Conservation (phyloP, 2,329 filamentous ascomycete species). For the Rhynchosporium graminicola region DNA sequence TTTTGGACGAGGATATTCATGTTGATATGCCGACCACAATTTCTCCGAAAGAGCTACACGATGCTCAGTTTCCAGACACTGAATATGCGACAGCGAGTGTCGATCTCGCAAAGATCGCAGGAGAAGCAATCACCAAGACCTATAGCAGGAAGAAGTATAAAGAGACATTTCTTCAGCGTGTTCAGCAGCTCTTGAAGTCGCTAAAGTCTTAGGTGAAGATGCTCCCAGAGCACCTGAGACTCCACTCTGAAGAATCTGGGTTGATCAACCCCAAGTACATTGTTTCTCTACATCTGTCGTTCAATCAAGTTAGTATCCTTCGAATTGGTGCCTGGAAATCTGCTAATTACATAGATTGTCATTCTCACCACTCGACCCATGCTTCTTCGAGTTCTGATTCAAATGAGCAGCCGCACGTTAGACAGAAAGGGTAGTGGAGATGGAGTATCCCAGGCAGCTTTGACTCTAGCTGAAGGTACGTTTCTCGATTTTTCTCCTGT, state of each 20-base stretch:
- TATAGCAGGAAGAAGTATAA: constrained; percentile 37
- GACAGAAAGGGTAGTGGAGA: constrained; percentile 23
- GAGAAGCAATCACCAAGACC: constrained; percentile 35
- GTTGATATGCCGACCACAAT: constrained; percentile 45
- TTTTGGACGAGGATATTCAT: constrained; percentile 45
- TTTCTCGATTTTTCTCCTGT: too few relatives aligned
- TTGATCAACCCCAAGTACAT: constrained; percentile 43
- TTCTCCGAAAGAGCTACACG: constrained; percentile 32
- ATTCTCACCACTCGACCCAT: constrained; percentile 45
- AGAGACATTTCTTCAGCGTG: constrained; percentile 42
- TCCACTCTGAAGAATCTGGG: constrained; percentile 35
- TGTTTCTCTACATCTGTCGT: constrained; percentile 42
- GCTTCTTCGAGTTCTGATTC: constrained; percentile 43
- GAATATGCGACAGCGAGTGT: constrained; percentile 44
- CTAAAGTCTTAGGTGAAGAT: constrained; percentile 44
- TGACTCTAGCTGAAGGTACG: constrained; percentile 43
- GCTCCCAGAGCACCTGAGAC: constrained; percentile 40
- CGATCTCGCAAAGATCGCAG: constrained; percentile 42
- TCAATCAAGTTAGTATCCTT: constrained; percentile 39
- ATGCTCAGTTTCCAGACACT: constrained; percentile 41
- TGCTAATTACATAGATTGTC: constrained; percentile 39
- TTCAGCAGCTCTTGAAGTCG: constrained; percentile 42
- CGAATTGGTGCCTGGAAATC: background rate
- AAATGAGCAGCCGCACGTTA: constrained; percentile 38
- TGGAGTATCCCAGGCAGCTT: constrained; percentile 30